phyloP scores from a whole-genome alignment of 1,139 yeast genomes.

The Pichia sp. region DNA sequence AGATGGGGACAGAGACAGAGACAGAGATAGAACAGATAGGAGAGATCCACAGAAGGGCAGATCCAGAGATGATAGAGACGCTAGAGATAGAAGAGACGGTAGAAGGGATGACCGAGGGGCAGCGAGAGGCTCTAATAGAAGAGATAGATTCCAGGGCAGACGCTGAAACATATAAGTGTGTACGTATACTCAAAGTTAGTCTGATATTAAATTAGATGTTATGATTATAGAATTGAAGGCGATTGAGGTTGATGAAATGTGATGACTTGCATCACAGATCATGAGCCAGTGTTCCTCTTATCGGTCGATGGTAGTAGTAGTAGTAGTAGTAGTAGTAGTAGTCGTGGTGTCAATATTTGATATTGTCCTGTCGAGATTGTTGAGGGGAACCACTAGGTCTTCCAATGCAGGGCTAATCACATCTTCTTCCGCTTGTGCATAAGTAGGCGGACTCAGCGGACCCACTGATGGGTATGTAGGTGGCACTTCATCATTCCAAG shows the following conservation, averaged over 20 bases:
- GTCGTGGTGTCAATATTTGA: too few relatives aligned
- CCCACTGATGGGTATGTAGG: constrained; percentile 87
- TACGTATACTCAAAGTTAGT: too few relatives aligned
- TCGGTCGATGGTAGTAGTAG: too few relatives aligned
- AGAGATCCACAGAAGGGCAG: constrained; percentile 5
- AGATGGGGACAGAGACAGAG: constrained; percentile 2
- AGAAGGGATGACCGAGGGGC: not conserved
- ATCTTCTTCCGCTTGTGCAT: constrained; percentile 30
- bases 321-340: too few relatives aligned
- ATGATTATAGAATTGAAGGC: too few relatives aligned
- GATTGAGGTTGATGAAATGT: too few relatives aligned
- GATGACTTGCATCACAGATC: too few relatives aligned
- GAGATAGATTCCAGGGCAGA: too few relatives aligned
- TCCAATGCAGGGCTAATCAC: constrained; percentile 7
- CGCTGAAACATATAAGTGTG: too few relatives aligned
- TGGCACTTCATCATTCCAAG: constrained; percentile 99
- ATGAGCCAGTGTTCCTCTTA: too few relatives aligned
- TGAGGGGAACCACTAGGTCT: constrained; percentile 20
- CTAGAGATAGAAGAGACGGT: constrained; percentile 5
- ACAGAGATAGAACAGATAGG: constrained; percentile 5
- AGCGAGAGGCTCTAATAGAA: too few relatives aligned
- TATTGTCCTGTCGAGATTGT: constrained; percentile 5
- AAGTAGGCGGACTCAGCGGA: constrained; percentile 81
- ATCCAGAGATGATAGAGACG: constrained; percentile 3
- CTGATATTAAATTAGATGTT: too few relatives aligned